Evolutionary conservation across 805 yeast genomes (phyloP), one percentile per base, ranked within the genome.

Genomic region (Candida anglica): DNA sequence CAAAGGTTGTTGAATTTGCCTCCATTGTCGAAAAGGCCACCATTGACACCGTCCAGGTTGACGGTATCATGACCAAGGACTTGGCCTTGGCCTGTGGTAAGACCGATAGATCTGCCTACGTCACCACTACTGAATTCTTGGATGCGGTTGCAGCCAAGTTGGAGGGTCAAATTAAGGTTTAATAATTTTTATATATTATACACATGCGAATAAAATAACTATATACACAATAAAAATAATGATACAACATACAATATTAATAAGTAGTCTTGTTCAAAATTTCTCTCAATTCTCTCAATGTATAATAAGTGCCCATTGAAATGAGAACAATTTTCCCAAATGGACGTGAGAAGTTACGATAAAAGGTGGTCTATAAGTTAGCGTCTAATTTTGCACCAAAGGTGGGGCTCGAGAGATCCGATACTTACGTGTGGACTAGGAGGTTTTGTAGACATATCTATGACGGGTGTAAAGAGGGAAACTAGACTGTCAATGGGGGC

Each of bases 31-130:
- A 84, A 60, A 54, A 69, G 38, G 80, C 82, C 33, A 82, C 85
- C 33, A 50, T 83, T 33, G 83, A 81, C 47, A 80, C 88, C 17
- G 93, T 84, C 32, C 79, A 79, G 43, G 66, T 66, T 41, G 89
- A 82, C 52, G 81, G 83, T 40, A 75, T 81, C 46, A 82, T 83
- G 89, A 84, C 93, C 37, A 84, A 84, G 56, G 93, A 84, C 56
- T 71, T 84, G 55, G 91, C 93, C 10, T 66, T 83, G 42, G 81
- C 87, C 32, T 70, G 73, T 49, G 85, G 85, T 42, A 73, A 71
- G 43, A 70, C 78, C 39, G 74, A 72, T 30, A 73, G 85, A 60
- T 61, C 69, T 7, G 64, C 79, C 27, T 82, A 77, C 47, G 91
- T 81, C 32, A 77, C 83, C 40, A 84, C 91, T 34, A 73, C 77